These are phyloP conservation scores for Curvularia sp. DNA, from an alignment of 2,329 filamentous ascomycete species.

Conservation along the genomic window DNA sequence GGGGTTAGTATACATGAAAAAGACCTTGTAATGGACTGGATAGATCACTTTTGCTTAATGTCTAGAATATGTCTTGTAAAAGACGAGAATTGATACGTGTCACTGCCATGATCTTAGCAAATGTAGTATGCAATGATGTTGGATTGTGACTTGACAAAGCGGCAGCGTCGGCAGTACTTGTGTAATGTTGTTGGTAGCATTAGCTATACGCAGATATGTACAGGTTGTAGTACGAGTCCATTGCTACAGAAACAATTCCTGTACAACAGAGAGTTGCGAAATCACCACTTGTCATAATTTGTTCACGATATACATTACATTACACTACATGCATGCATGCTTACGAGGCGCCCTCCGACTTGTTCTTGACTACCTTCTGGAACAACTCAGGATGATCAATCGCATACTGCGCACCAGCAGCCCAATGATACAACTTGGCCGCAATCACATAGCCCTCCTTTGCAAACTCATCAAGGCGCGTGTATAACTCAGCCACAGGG, in stretches of 20 bases:
- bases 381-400: constrained; percentile 36
- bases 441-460: constrained; percentile 38
- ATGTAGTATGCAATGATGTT: neutral
- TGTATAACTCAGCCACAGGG: constrained; percentile 34
- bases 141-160: neutral
- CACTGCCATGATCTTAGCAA: neutral
- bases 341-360: neutral
- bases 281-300: too few species aligned
- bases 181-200: neutral
- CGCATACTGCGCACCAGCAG: constrained; percentile 37
- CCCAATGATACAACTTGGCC: constrained; percentile 42
- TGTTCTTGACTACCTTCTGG: constrained; percentile 10
- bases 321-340: too few species aligned
- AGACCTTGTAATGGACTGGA: constrained; percentile 10
- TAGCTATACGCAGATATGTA: too few species aligned
- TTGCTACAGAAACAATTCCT: neutral
- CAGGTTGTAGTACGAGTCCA: neutral
- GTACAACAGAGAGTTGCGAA: neutral
- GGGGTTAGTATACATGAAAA: constrained; percentile 8
- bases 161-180: neutral
- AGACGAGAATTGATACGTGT: constrained; percentile 11
- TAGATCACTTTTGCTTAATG: constrained; percentile 18
- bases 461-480: constrained; percentile 31
- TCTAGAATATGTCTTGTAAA: constrained; percentile 5
- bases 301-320: too few species aligned